These are phyloP conservation scores for Myxozyma monticola DNA, from an alignment of 805 yeast genomes.

Conservation along the genomic window DNA sequence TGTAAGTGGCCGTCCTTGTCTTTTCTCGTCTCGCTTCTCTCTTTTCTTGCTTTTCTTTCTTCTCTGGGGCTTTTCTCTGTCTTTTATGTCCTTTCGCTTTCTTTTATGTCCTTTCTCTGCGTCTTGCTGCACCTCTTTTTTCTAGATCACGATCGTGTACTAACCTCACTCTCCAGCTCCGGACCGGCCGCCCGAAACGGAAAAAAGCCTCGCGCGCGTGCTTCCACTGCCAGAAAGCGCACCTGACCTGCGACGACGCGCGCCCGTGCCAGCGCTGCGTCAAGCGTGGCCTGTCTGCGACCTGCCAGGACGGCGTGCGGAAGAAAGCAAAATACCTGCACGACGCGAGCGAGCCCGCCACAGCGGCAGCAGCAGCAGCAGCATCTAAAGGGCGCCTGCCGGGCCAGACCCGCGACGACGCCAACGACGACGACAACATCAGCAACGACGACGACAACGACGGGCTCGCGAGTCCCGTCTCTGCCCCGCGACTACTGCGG, in stretches of 20 bases:
- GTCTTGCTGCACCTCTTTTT: no score
- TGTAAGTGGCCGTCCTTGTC: conserved; percentile 6
- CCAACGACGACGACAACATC: neutral
- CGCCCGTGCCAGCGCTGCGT: conserved; percentile 84
- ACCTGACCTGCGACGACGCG: conserved; percentile 82
- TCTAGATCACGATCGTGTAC: no score
- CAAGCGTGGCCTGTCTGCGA: conserved; percentile 59
- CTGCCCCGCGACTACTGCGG: neutral
- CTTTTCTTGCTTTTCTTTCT: neutral
- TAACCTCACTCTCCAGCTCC: conserved; percentile 16
- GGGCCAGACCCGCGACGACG: no score
- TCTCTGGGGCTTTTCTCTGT: neutral
- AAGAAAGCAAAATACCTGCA: conserved; percentile 74
- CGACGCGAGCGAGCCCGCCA: conserved; percentile 42
- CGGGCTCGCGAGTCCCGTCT: neutral
- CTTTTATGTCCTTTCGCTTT: neutral
- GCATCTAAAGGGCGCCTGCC: conserved; percentile 1
- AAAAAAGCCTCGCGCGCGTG: conserved; percentile 86
- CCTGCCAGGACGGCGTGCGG: conserved; percentile 88
- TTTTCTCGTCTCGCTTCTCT: neutral
- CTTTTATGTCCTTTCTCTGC: no score
- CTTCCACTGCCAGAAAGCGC: conserved; percentile 85
- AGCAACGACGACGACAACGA: neutral
- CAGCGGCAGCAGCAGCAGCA: neutral
- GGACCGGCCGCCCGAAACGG: conserved; percentile 46